Evolutionary conservation across 768 basidiomycete species (phyloP).

Genomic region (Paxillus involutus): DNA sequence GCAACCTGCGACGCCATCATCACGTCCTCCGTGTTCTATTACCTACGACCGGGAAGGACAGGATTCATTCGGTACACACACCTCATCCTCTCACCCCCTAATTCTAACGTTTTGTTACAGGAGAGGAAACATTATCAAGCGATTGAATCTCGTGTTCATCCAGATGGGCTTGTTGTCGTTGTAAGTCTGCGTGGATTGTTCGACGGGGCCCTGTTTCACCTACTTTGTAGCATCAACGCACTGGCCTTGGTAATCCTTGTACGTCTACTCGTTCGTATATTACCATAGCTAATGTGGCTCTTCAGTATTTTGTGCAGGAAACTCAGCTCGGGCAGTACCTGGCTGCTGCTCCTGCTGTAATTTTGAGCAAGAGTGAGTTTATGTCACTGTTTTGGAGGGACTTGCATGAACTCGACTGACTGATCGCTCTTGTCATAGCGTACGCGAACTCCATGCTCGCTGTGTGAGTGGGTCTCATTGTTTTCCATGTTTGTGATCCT

Average conservation of each 20-base stretch:
- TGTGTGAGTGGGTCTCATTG: conserved; percentile 15
- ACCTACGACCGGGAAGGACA: conserved; percentile 10
- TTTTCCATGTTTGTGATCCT: not conserved
- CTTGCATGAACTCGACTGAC: not conserved
- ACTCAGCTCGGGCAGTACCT: not conserved
- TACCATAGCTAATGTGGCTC: not conserved
- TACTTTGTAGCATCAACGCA: conserved; percentile 7
- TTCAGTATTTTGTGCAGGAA: conserved; percentile 18
- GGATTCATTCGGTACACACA: conserved; percentile 10
- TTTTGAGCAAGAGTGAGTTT: conserved; percentile 19
- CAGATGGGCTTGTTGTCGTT: conserved; percentile 19
- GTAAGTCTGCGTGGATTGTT: conserved; percentile 5
- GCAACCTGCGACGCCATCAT: conserved; percentile 22
- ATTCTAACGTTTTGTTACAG: not conserved
- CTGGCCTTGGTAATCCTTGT: conserved; percentile 10
- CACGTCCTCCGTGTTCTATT: conserved; percentile 15
- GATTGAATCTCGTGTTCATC: conserved; percentile 12
- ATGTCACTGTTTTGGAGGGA: not conserved
- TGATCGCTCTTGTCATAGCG: conserved; percentile 3
- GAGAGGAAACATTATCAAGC: conserved; percentile 10
- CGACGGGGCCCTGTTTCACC: not conserved
- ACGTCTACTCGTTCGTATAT: not conserved
- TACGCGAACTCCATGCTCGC: conserved; percentile 24
- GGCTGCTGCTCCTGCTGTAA: conserved; percentile 3
- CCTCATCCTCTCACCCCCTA: too few species aligned